These are phyloP conservation scores for Ascochyta clinopodiicola DNA, from an alignment of 2,329 filamentous ascomycete species.

Conservation along the genomic window DNA sequence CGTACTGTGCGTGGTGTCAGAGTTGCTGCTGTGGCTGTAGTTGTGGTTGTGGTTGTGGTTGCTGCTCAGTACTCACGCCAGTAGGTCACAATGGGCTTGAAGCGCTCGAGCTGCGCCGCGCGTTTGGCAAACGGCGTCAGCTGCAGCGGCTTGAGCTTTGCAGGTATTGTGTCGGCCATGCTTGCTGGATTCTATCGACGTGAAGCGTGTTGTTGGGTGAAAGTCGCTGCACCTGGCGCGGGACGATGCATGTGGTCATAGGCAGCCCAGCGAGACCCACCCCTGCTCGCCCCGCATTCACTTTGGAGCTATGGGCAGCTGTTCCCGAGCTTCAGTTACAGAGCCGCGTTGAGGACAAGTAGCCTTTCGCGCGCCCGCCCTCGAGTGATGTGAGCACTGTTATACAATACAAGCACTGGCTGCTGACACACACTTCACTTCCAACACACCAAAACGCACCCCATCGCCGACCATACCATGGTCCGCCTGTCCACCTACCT, in stretches of 20 bases:
- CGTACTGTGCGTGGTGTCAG: constrained; percentile 34
- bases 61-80: constrained; percentile 74
- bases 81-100: constrained; percentile 89
- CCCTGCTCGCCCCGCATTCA: constrained; percentile 26
- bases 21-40: neutral
- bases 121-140: constrained; percentile 83
- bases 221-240: neutral
- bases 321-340: constrained; percentile 20
- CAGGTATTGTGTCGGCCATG: constrained; percentile 77
- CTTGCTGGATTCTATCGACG: neutral
- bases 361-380: constrained; percentile 18
- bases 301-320: constrained; percentile 24
- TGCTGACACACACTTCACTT: constrained; percentile 15
- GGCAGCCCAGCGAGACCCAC: constrained; percentile 1
- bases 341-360: constrained; percentile 29
- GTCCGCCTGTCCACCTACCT: constrained; percentile 49
- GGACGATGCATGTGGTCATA: constrained; percentile 13
- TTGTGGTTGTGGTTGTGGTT: no score
- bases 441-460: constrained; percentile 2
- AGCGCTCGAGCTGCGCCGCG: constrained; percentile 80
- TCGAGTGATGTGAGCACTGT: constrained; percentile 26
- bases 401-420: constrained; percentile 19
- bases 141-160: constrained; percentile 78
- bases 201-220: neutral
- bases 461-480: constrained; percentile 32